Conservation (phyloP, 2,329 filamentous ascomycete species). For the Alternaria arbusti region DNA sequence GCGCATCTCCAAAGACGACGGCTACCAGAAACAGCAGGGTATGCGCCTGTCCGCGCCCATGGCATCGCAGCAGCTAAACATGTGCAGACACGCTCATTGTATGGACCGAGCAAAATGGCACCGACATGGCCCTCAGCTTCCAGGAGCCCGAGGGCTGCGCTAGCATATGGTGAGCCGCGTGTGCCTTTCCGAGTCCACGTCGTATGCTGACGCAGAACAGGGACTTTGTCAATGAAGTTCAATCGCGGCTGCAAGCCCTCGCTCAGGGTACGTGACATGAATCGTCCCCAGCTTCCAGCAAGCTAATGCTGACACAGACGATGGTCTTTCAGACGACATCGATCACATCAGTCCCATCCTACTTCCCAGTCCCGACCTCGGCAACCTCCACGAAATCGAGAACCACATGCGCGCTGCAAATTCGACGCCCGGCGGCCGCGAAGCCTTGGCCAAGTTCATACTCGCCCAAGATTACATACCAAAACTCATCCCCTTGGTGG, state of each 20-base stretch:
- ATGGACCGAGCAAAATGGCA: constrained; percentile 90
- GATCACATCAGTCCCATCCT: constrained; percentile 74
- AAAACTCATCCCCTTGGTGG: constrained; percentile 84
- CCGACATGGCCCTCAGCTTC: constrained; percentile 98
- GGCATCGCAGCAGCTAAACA: constrained; percentile 23
- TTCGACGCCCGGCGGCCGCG: constrained; percentile 75
- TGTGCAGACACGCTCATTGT: constrained; percentile 89
- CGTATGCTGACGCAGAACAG: constrained; percentile 55
- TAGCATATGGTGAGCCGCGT: constrained; percentile 75
- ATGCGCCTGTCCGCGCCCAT: constrained; percentile 39
- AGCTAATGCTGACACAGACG: constrained; percentile 62
- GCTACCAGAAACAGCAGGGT: constrained; percentile 98
- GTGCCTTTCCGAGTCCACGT: neutral
- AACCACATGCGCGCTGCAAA: constrained; percentile 81
- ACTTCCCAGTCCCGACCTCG: constrained; percentile 80
- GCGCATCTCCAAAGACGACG: constrained; percentile 89
- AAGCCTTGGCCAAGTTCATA: constrained; percentile 86
- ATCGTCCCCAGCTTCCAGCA: neutral
- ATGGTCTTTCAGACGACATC: constrained; percentile 86
- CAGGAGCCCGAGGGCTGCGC: constrained; percentile 96
- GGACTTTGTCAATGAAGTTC: constrained; percentile 89
- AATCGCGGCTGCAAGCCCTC: constrained; percentile 73
- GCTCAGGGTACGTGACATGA: constrained; percentile 62
- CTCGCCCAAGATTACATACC: constrained; percentile 84
- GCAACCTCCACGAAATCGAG: constrained; percentile 84